Conservation (phyloP, 805 yeast species). For the Cyberlindnera lachancei region DNA sequence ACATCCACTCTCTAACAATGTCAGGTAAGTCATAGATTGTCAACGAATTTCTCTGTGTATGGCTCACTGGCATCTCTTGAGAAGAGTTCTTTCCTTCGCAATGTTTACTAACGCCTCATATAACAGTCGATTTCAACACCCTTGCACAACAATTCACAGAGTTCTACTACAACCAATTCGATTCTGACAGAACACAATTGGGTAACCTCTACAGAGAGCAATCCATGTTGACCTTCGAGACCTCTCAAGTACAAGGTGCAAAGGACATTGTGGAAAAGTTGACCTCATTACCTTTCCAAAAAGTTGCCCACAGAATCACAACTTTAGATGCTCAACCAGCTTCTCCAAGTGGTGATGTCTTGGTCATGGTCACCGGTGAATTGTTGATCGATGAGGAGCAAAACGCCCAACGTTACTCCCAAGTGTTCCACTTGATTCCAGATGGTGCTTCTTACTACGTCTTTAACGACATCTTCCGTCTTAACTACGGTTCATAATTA, state of each 20-base stretch:
- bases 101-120: conserved; percentile 12
- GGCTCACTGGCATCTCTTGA: no score
- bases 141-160: conserved; percentile 76
- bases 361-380: conserved; percentile 97
- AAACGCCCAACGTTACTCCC: conserved; percentile 93
- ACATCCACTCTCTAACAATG: conserved; percentile 4
- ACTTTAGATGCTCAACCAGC: conserved; percentile 98
- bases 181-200: conserved; percentile 83
- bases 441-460: conserved; percentile 89
- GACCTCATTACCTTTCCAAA: conserved; percentile 80
- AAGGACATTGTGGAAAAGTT: conserved; percentile 89
- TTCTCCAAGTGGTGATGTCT: conserved; percentile 82
- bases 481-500: conserved; percentile 64
- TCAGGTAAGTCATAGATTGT: conserved; percentile 11
- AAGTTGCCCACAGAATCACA: conserved; percentile 88
- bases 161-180: conserved; percentile 94
- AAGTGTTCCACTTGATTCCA: conserved; percentile 93
- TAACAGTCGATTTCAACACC: conserved; percentile 36
- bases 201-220: conserved; percentile 94
- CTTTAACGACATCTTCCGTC: conserved; percentile 93
- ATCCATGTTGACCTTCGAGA: conserved; percentile 96
- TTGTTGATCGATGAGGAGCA: conserved; percentile 86
- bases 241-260: conserved; percentile 91
- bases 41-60: no score
- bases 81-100: background rate